Percentiles rank a stretch among this genome's conserved stretches.
Conservation (phyloP, 306 rosid species). For the Rosa chinensis region DNA sequence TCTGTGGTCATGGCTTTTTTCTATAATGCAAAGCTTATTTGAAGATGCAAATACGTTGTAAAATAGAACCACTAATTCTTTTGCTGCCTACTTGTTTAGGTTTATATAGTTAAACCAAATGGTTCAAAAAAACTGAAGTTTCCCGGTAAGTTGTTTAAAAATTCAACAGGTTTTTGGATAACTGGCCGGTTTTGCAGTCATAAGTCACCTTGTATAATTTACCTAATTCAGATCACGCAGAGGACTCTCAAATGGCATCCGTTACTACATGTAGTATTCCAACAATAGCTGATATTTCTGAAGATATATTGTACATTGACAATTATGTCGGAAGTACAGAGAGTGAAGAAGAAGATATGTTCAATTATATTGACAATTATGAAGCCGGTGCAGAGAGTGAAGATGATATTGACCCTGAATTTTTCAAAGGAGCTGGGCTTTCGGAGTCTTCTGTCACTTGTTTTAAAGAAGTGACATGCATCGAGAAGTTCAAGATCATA, state of each 20-base stretch:
- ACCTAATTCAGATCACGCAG: neutral
- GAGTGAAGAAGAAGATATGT: neutral
- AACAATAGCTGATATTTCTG: neutral
- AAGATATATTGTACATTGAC: neutral
- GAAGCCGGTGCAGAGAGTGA: conserved; percentile 11
- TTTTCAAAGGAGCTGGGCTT: conserved; percentile 24
- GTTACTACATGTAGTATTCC: neutral
- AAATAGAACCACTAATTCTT: neutral
- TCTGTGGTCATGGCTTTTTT: neutral
- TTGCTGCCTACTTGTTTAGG: conserved; percentile 34
- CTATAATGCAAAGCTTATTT: neutral
- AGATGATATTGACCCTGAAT: conserved; percentile 11
- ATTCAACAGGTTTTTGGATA: neutral
- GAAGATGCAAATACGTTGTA: neutral
- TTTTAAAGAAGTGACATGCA: conserved; percentile 39
- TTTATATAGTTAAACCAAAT: conserved; percentile 44
- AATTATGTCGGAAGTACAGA: neutral
- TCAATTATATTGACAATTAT: neutral
- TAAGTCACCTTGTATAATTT: neutral
- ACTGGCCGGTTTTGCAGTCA: neutral
- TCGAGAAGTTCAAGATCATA: conserved; percentile 37
- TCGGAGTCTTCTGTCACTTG: conserved; percentile 24
- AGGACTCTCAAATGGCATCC: neutral
- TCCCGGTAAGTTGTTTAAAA: conserved; percentile 7
- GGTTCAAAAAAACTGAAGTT: conserved; percentile 36